phyloP scores from a whole-genome alignment of 2,329 filamentous ascomycete genomes.

The Ceratocystiopsis sp. region DNA sequence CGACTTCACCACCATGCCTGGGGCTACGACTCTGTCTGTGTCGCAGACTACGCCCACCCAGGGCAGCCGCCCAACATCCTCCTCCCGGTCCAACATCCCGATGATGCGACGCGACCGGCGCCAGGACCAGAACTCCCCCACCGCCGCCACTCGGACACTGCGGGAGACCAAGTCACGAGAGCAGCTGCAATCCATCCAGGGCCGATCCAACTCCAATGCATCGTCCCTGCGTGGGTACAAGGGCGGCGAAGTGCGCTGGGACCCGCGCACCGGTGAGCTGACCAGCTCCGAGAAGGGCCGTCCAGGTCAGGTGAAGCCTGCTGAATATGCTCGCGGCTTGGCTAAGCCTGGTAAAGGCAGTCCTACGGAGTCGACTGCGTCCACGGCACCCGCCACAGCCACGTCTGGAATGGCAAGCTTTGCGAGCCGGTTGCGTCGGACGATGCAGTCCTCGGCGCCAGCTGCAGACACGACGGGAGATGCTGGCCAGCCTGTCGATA shows the following conservation, averaged over 20 bases:
- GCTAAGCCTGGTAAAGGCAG: conserved; percentile 6
- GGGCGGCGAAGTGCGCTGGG: conserved; percentile 36
- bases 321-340: conserved; percentile 25
- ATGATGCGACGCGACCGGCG: conserved; percentile 34
- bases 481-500: no score
- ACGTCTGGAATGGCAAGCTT: conserved; percentile 20
- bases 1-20: conserved; percentile 8
- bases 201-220: conserved; percentile 7
- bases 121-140: conserved; percentile 22
- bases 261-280: conserved; percentile 49
- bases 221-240: conserved; percentile 11
- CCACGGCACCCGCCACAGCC: background rate
- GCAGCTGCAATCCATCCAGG: conserved; percentile 13
- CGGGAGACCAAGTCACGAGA: conserved; percentile 24
- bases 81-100: conserved; percentile 24
- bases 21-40: conserved; percentile 1
- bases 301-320: conserved; percentile 38
- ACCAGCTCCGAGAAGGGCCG: conserved; percentile 38
- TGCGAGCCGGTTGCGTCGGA: conserved; percentile 27
- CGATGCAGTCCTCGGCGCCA: conserved; percentile 14
- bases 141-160: conserved; percentile 16
- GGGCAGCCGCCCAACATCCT: background rate
- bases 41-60: background rate
- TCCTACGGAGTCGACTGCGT: background rate
- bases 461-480: no score